Conservation (phyloP, 2,329 filamentous ascomycete genomes). For the Calonectria henricotiae region DNA sequence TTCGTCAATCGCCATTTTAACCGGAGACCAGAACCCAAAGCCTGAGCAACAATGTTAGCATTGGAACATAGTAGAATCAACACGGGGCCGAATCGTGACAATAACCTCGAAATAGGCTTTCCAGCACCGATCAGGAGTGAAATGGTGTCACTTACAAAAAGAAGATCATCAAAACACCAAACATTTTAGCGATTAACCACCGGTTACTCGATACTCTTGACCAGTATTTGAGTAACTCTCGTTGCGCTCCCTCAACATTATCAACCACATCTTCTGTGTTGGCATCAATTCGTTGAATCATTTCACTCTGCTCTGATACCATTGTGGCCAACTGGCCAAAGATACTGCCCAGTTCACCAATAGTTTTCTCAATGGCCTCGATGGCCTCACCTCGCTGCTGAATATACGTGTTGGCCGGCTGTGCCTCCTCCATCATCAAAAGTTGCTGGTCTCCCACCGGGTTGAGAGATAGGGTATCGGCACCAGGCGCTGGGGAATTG, state of each 20-base stretch:
- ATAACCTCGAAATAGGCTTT: too few relatives aligned
- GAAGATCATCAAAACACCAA: constrained; percentile 93
- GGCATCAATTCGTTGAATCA: constrained; percentile 97
- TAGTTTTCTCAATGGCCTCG: constrained; percentile 96
- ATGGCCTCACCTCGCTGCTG: constrained; percentile 96
- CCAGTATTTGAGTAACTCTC: constrained; percentile 98
- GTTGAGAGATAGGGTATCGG: constrained; percentile 87
- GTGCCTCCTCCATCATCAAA: constrained; percentile 92
- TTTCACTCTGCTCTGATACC: constrained; percentile 97
- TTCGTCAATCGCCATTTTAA: constrained; percentile 45
- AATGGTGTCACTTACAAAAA: constrained; percentile 70
- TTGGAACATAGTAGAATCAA: background rate
- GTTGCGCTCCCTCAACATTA: constrained; percentile 96
- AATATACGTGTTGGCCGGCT: constrained; percentile 89
- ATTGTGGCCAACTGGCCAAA: constrained; percentile 96
- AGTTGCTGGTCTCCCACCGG: constrained; percentile 89
- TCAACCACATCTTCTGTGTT: constrained; percentile 99
- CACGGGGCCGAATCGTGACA: background rate
- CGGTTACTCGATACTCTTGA: constrained; percentile 92
- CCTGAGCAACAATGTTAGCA: constrained; percentile 46
- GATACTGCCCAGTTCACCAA: constrained; percentile 89
- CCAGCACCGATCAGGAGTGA: background rate
- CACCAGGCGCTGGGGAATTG: constrained; percentile 77
- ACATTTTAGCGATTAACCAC: constrained; percentile 90
- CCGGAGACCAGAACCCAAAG: constrained; percentile 62